Evolutionary conservation across 73 alveolate species (phyloP).

Genomic region (Tetrahymena malaccensis): DNA sequence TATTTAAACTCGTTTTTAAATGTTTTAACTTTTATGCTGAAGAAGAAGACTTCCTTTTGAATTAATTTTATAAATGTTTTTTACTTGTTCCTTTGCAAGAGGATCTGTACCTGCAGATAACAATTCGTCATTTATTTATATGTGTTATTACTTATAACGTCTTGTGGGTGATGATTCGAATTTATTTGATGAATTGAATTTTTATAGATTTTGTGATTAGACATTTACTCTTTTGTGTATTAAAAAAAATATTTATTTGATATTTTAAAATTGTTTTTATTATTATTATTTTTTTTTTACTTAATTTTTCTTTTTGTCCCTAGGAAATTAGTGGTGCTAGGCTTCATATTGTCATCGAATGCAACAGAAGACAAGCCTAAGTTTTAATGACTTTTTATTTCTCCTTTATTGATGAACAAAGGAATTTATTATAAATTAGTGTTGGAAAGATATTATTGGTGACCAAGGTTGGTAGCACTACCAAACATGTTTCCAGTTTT

Average conservation of each 20-base stretch:
- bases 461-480: background rate
- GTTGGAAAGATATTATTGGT: background rate
- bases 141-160: background rate
- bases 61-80: too few relatives aligned
- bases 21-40: too few relatives aligned
- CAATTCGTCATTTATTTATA: constrained; percentile 24
- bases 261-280: background rate
- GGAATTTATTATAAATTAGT: background rate
- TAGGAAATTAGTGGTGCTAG: background rate
- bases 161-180: background rate
- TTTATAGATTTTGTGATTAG: background rate
- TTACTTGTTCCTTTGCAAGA: constrained; percentile 47
- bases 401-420: background rate
- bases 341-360: background rate
- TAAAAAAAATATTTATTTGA: background rate
- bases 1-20: too few relatives aligned
- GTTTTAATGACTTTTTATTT: background rate
- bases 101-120: constrained; percentile 86
- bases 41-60: too few relatives aligned
- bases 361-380: background rate
- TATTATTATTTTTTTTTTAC: background rate
- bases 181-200: background rate
- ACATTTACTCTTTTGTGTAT: background rate
- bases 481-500: background rate
- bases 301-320: background rate